phyloP scores from a whole-genome alignment of 495 filamentous ascomycete genomes.

The Xylaria cubensis region DNA sequence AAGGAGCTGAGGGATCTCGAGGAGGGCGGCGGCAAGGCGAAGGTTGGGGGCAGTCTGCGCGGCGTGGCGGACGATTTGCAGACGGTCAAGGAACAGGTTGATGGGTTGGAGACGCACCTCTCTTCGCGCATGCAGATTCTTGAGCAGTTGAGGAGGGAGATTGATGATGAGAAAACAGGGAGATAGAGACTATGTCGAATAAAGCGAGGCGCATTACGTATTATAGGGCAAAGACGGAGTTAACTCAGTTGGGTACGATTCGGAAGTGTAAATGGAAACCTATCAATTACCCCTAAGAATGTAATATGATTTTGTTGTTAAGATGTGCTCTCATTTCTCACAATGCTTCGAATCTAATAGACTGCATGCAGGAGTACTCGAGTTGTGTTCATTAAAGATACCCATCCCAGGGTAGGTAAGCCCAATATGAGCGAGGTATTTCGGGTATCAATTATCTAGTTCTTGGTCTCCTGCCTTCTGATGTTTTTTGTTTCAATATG shows the following conservation, averaged over 20 bases:
- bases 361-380: constrained; percentile 1
- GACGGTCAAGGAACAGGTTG: constrained; percentile 77
- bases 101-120: constrained; percentile 70
- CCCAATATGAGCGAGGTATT: constrained; percentile 16
- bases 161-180: constrained; percentile 69
- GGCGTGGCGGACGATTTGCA: constrained; percentile 72
- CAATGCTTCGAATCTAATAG: too few relatives aligned
- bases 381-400: constrained; percentile 15
- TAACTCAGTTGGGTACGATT: constrained; percentile 17
- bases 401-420: not conserved
- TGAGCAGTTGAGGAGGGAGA: constrained; percentile 61
- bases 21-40: constrained; percentile 75
- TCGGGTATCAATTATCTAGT: constrained; percentile 8
- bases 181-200: constrained; percentile 36
- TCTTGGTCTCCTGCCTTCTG: not conserved
- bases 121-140: constrained; percentile 63
- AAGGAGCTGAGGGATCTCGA: constrained; percentile 70
- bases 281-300: not conserved
- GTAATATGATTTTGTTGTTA: not conserved
- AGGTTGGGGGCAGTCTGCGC: constrained; percentile 64
- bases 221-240: constrained; percentile 18
- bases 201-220: not conserved
- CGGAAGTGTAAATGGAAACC: constrained; percentile 8
- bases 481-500: not conserved
- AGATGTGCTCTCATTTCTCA: not conserved